Evolutionary conservation across 768 basidiomycete species (phyloP).

Genomic region (Suillus bovinus): DNA sequence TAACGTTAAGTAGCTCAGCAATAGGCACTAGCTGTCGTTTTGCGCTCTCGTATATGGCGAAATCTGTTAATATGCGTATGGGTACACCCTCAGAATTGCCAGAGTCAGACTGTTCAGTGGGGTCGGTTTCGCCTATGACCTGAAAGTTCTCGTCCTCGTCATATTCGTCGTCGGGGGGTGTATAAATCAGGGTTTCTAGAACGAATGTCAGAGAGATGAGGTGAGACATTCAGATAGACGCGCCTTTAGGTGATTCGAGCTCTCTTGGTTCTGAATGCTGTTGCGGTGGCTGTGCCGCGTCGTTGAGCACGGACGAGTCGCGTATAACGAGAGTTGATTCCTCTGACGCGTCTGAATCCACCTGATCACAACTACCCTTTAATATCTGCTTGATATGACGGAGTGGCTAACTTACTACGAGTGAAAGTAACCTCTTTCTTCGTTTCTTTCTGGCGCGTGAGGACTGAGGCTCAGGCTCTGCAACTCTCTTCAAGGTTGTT

Average conservation of each 20-base stretch:
- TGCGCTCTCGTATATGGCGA: constrained; percentile 47
- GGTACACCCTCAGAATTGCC: constrained; percentile 46
- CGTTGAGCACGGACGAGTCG: not conserved
- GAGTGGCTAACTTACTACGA: constrained; percentile 5
- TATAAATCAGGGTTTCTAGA: constrained; percentile 7
- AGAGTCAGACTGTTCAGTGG: constrained; percentile 21
- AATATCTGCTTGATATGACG: not conserved
- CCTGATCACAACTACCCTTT: not conserved
- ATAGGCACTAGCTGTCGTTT: constrained; percentile 43
- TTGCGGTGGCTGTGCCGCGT: not conserved
- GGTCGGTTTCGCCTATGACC: constrained; percentile 44
- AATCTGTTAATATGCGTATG: constrained; percentile 55
- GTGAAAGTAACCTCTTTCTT: constrained; percentile 1
- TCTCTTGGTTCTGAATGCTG: not conserved
- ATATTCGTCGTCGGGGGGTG: constrained; percentile 31
- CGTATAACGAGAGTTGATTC: not conserved
- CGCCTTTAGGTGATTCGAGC: not conserved
- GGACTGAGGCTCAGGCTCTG: not conserved
- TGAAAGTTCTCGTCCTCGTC: constrained; percentile 42
- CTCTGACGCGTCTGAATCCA: constrained; percentile 4
- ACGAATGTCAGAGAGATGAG: not conserved
- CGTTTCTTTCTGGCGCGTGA: not conserved
- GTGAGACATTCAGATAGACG: too few species aligned
- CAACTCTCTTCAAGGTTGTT: not conserved
- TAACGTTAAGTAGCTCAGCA: constrained; percentile 37